Evolutionary conservation across 2,329 filamentous ascomycete species (phyloP).

Genomic region (Trichoderma semiorbis): DNA sequence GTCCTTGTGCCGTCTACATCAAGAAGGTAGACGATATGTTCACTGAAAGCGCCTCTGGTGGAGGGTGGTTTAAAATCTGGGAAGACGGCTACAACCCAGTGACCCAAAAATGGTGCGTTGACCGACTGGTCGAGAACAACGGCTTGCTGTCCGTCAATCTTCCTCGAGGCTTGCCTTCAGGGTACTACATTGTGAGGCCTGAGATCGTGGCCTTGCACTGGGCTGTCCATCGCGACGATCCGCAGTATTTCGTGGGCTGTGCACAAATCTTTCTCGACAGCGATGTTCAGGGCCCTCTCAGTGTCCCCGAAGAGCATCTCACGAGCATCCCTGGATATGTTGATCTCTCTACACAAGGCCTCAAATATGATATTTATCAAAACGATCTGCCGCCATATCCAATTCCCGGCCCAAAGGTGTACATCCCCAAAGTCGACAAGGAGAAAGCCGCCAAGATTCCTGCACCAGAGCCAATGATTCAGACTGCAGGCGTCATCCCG

Average conservation of each 20-base stretch:
- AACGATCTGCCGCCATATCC: conserved; percentile 44
- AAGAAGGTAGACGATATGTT: conserved; percentile 62
- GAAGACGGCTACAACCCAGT: conserved; percentile 61
- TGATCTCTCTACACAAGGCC: conserved; percentile 47
- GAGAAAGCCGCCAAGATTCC: background rate
- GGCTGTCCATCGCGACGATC: conserved; percentile 49
- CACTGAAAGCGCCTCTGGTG: conserved; percentile 51
- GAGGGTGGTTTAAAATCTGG: conserved; percentile 78
- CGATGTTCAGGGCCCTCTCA: conserved; percentile 42
- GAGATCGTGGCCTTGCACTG: conserved; percentile 68
- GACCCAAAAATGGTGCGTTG: conserved; percentile 63
- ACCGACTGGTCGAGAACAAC: conserved; percentile 62
- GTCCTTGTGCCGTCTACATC: conserved; percentile 70
- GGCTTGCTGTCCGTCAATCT: conserved; percentile 62
- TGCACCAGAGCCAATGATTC: background rate
- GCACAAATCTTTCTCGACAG: conserved; percentile 63
- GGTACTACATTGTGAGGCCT: conserved; percentile 68
- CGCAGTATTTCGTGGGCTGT: conserved; percentile 73
- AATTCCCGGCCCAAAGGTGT: conserved; percentile 55
- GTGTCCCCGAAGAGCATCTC: conserved; percentile 45
- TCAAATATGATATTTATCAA: conserved; percentile 64
- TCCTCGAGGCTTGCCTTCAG: conserved; percentile 57
- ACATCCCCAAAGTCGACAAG: conserved; percentile 33
- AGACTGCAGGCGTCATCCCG: conserved; percentile 50
- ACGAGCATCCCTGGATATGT: conserved; percentile 51